Base-by-base conservation (phyloP, 805 yeast genomes). In the Myxozyma sirexii region DNA sequence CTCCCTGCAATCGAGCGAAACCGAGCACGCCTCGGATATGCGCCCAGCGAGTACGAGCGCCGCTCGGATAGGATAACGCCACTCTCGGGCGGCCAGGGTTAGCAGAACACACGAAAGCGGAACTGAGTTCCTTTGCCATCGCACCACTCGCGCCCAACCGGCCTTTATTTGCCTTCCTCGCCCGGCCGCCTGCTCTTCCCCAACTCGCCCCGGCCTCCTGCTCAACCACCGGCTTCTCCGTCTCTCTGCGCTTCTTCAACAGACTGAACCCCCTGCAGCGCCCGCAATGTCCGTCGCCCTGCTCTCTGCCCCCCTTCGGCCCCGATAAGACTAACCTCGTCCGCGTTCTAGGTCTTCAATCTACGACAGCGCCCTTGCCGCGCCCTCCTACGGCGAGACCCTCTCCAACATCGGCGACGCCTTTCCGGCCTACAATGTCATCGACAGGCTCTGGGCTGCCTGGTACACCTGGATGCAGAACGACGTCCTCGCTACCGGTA, bases 401-500 rank as follows among this genome's bases (percentile, higher is more conserved):
- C 51, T 37, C 57, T 19, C 45, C 26, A 57, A 63, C 38, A 46
- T 66, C 38, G 42, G 42, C 37, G 57, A 29, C n/a, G 37, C 54
- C 31, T 81, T 80, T 67, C 75, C 77, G 2, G 79, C 81, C 17
- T 74, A 84, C 62, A 82, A 76, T 68, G 54, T 76, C 24, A 43
- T 85, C 44, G 97, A 93, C 74, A 81, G 81, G 65, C 71, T 84
- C 58, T 93, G 99, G 99, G 96, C 96, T 12, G 77, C 90, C 23
- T 93, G 89, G 84, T 93, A 91, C 77, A 78, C 84, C 60, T 91
- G 84, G 76, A 82, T 91, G 81, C 82, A 84, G 68, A 93, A 93
- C 74, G 99, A 93, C 75, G 80, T 88, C 35, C 80, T 93, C 63
- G 97, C 98, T 54, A 93, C 98, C 1, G 99, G 98, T 61, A 61